These are phyloP conservation scores for Thielaviopsis ethacetica DNA, from an alignment of 2,329 filamentous ascomycete genomes.

Conservation along the genomic window DNA sequence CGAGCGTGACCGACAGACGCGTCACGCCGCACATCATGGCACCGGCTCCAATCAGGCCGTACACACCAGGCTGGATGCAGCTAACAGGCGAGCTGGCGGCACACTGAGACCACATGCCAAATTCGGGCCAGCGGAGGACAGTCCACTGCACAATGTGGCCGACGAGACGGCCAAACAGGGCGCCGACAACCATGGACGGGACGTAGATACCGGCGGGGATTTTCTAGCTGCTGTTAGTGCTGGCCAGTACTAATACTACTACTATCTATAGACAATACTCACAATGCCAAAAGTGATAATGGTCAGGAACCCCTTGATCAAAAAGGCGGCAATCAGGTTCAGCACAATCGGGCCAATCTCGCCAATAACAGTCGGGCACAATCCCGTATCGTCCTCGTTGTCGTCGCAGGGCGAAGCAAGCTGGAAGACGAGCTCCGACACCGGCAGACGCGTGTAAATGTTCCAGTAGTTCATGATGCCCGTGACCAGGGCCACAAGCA, in stretches of 20 bases:
- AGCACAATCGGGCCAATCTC: constrained; percentile 65
- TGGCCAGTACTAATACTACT: neutral
- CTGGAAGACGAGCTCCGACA: constrained; percentile 81
- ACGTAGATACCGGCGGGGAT: constrained; percentile 95
- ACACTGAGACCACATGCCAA: constrained; percentile 60
- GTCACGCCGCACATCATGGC: constrained; percentile 98
- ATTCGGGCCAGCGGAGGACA: constrained; percentile 56
- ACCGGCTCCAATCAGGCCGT: constrained; percentile 84
- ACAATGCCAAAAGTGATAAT: constrained; percentile 82
- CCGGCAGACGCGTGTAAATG: constrained; percentile 69
- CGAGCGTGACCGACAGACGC: constrained; percentile 77
- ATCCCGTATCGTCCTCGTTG: constrained; percentile 44
- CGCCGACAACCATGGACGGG: constrained; percentile 95
- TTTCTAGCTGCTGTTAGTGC: constrained; percentile 36
- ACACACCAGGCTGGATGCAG: constrained; percentile 92
- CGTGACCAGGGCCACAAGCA: constrained; percentile 72
- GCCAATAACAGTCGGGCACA: constrained; percentile 57
- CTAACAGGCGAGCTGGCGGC: constrained; percentile 53
- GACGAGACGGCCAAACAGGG: constrained; percentile 73
- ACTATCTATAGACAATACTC: constrained; percentile 19
- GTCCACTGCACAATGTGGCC: constrained; percentile 74
- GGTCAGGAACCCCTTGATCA: constrained; percentile 81
- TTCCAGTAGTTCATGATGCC: constrained; percentile 90
- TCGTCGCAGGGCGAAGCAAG: constrained; percentile 75
- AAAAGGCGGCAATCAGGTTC: constrained; percentile 59